Conservation (phyloP, 2,329 filamentous ascomycete genomes). For the Phialophora chinensis region DNA sequence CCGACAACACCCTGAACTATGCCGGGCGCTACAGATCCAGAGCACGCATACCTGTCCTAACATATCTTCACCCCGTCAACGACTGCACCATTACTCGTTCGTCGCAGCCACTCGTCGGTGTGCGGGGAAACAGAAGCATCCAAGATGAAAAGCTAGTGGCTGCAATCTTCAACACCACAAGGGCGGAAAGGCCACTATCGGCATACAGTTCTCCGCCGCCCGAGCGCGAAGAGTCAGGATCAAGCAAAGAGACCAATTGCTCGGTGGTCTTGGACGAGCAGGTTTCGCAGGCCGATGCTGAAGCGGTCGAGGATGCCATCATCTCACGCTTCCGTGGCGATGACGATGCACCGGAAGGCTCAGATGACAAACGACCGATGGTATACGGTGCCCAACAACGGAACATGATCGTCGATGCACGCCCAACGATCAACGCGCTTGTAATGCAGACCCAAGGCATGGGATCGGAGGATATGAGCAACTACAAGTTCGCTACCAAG, state of each 20-base stretch:
- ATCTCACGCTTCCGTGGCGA: slow-evolving; percentile 63
- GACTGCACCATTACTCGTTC: slow-evolving; percentile 96
- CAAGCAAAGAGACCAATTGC: slow-evolving; percentile 42
- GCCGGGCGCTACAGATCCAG: slow-evolving; percentile 87
- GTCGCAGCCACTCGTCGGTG: slow-evolving; percentile 86
- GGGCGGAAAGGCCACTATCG: slow-evolving; percentile 52
- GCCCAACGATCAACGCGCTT: slow-evolving; percentile 90
- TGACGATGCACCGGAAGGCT: slow-evolving; percentile 54
- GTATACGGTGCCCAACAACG: slow-evolving; percentile 91
- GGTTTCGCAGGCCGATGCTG: slow-evolving; percentile 64
- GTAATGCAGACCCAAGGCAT: slow-evolving; percentile 92
- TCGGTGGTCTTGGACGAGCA: slow-evolving; percentile 62
- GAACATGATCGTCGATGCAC: slow-evolving; percentile 94
- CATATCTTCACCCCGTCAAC: slow-evolving; percentile 95
- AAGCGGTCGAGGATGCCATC: slow-evolving; percentile 72
- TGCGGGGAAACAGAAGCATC: slow-evolving; percentile 85
- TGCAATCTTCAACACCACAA: slow-evolving; percentile 83
- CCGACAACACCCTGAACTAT: slow-evolving; percentile 96
- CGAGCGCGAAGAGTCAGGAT: slow-evolving; percentile 50
- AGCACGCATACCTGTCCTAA: slow-evolving; percentile 83
- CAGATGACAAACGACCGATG: slow-evolving; percentile 58
- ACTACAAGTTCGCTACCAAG: slow-evolving; percentile 91
- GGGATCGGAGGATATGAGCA: slow-evolving; percentile 96
- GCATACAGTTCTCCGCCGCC: slow-evolving; percentile 47
- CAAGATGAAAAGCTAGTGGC: slow-evolving; percentile 94